Conservation (phyloP, 805 yeast genomes). For the Metschnikowia lunata region DNA sequence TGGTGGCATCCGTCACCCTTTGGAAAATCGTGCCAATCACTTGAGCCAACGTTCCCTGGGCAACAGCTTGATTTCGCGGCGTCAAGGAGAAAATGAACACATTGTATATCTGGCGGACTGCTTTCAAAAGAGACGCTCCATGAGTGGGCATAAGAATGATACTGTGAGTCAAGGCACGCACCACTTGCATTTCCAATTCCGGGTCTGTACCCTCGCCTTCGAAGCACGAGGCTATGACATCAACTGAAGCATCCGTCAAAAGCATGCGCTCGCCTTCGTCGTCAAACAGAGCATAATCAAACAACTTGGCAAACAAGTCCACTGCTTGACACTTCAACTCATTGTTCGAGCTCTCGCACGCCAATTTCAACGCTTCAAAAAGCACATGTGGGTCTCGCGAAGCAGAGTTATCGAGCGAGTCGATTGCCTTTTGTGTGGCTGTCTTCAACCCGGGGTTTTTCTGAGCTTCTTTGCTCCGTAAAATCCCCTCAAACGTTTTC, state of each 20-base stretch:
- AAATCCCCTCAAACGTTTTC: slow-evolving; percentile 54
- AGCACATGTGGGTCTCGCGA: slow-evolving; percentile 48
- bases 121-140: slow-evolving; percentile 82
- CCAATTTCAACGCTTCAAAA: slow-evolving; percentile 72
- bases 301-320: slow-evolving; percentile 81
- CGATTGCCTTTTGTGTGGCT: slow-evolving; percentile 39
- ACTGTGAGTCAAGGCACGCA: slow-evolving; percentile 86
- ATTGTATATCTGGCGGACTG: slow-evolving; percentile 89
- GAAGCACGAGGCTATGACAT: slow-evolving; percentile 78
- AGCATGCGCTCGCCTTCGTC: slow-evolving; percentile 46
- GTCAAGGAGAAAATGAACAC: slow-evolving; percentile 81
- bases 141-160: slow-evolving; percentile 83
- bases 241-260: slow-evolving; percentile 76
- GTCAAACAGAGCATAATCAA: slow-evolving; percentile 78
- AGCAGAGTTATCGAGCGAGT: slow-evolving; percentile 31
- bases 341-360: slow-evolving; percentile 64
- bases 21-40: slow-evolving; percentile 83
- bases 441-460: slow-evolving; percentile 41
- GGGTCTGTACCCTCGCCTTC: slow-evolving; percentile 92
- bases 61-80: slow-evolving; percentile 83
- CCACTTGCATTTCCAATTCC: slow-evolving; percentile 84
- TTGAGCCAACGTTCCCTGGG: slow-evolving; percentile 93
- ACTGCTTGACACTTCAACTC: slow-evolving; percentile 70
- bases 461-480: slow-evolving; percentile 58
- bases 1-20: slow-evolving; percentile 40